Conservation (phyloP, 2,329 filamentous ascomycete genomes). For the Stemphylium vesicarium region DNA sequence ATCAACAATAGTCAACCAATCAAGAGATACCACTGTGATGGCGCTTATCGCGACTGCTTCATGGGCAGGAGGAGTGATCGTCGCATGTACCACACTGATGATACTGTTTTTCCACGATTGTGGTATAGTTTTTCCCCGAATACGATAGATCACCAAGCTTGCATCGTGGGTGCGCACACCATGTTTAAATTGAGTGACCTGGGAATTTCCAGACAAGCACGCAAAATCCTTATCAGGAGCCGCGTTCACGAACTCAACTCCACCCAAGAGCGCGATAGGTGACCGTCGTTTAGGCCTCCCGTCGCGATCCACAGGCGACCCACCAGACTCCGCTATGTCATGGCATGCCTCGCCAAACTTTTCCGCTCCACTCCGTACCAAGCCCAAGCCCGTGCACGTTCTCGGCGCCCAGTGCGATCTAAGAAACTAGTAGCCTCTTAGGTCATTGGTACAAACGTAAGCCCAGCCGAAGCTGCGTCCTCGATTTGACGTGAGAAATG, state of each 20-base stretch:
- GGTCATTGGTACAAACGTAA: slow-evolving; percentile 20
- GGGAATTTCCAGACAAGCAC: not conserved
- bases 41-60: too few species aligned
- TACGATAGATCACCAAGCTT: too few species aligned
- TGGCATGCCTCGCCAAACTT: slow-evolving; percentile 18
- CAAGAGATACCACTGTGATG: not conserved
- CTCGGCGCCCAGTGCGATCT: slow-evolving; percentile 24
- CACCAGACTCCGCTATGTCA: slow-evolving; percentile 2
- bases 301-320: not conserved
- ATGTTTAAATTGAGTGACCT: too few species aligned
- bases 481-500: slow-evolving; percentile 18
- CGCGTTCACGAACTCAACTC: too few species aligned
- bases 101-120: not conserved
- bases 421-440: not conserved
- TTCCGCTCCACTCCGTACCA: slow-evolving; percentile 20
- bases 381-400: slow-evolving; percentile 12
- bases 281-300: not conserved
- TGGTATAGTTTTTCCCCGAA: not conserved
- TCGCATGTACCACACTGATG: too few species aligned
- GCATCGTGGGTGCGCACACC: too few species aligned
- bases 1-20: not conserved
- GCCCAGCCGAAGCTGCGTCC: slow-evolving; percentile 24
- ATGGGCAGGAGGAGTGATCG: too few species aligned
- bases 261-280: not conserved
- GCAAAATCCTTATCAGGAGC: not conserved